These are phyloP conservation scores for Santalum album DNA, from an alignment of 164 flowering plant genomes.

Conservation along the genomic window DNA sequence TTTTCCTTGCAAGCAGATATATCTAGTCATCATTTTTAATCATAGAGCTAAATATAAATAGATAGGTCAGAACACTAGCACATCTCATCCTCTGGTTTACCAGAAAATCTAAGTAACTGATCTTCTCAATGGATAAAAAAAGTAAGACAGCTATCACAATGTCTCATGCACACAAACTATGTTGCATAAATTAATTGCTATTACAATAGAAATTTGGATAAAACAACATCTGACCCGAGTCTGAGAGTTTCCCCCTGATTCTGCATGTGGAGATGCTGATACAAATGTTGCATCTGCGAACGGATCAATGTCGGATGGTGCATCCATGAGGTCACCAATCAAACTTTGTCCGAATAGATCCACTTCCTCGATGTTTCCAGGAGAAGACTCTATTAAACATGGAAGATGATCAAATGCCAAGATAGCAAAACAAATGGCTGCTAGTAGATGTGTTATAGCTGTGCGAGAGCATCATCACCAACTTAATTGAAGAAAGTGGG, in stretches of 20 bases:
- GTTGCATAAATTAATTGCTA: no score
- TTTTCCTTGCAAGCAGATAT: no score
- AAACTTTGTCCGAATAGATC: constrained; percentile 64
- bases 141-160: no score
- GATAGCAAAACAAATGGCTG: background rate
- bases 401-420: background rate
- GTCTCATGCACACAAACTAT: no score
- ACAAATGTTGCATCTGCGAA: constrained; percentile 94
- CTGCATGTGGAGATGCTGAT: constrained; percentile 53
- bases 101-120: background rate
- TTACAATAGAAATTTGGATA: background rate
- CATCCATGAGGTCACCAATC: constrained; percentile 68
- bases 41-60: background rate
- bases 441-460: background rate
- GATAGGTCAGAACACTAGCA: background rate
- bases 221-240: constrained; percentile 31
- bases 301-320: constrained; percentile 63
- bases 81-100: no score
- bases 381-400: constrained; percentile 41
- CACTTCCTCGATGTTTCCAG: constrained; percentile 45
- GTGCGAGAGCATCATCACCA: no score
- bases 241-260: constrained; percentile 23
- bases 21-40: background rate
- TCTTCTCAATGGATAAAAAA: no score
- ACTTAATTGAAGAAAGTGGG: no score